Conservation (phyloP, 1,284 basidiomycete species). For the Trichosporon asahii region DNA sequence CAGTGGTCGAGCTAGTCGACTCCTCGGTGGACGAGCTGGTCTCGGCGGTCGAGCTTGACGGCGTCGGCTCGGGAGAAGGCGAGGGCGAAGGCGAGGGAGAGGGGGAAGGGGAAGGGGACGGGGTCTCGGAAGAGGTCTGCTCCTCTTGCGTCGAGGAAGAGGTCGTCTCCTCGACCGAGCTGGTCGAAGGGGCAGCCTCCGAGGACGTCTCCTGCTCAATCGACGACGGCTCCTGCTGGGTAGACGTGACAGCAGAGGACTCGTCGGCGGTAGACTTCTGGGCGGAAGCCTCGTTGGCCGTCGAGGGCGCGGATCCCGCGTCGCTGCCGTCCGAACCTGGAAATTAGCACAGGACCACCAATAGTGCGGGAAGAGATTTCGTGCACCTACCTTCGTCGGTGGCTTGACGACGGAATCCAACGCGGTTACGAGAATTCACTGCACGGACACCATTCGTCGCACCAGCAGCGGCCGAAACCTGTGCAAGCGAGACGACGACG, state of each 20-base stretch:
- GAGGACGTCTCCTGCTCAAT: neutral
- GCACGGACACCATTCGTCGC: conserved; percentile 1
- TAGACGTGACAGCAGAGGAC: neutral
- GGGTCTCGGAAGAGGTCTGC: neutral
- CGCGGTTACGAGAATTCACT: conserved; percentile 2
- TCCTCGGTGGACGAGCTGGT: neutral
- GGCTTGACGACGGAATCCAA: neutral
- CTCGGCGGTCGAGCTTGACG: neutral
- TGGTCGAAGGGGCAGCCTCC: neutral
- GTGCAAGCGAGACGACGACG: conserved; percentile 6
- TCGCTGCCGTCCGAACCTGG: neutral
- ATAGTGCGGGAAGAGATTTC: neutral
- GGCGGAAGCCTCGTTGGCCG: neutral
- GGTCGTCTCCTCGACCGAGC: neutral
- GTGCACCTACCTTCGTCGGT: neutral
- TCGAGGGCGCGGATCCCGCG: neutral
- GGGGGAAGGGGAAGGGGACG: neutral
- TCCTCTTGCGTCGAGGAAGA: neutral
- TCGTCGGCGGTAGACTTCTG: neutral
- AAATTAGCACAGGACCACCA: neutral
- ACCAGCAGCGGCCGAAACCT: neutral
- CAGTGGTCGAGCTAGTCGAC: neutral
- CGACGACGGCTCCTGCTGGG: neutral
- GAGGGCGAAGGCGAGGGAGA: neutral
- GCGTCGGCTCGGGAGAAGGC: neutral